Evolutionary conservation across 441 rosid species (phyloP).

Genomic region (Kokia cookei): DNA sequence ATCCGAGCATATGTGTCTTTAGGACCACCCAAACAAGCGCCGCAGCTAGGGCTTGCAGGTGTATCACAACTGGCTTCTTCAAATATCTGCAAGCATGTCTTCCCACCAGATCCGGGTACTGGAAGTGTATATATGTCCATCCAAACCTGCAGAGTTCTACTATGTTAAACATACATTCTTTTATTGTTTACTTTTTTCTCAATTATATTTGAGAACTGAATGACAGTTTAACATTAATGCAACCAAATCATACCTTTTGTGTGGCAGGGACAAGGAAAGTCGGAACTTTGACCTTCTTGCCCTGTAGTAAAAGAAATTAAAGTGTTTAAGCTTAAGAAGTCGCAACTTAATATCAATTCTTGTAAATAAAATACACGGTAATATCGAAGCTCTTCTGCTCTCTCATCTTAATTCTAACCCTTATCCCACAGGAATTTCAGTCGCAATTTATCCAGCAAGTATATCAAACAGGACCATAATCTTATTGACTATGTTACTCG

Average conservation of each 20-base stretch:
- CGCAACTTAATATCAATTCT: neutral
- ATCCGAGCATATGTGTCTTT: conserved; percentile 87
- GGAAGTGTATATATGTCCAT: conserved; percentile 80
- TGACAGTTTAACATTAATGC: neutral
- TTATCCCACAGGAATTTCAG: neutral
- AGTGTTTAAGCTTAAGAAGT: neutral
- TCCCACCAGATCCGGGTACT: conserved; percentile 94
- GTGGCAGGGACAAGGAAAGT: conserved; percentile 98
- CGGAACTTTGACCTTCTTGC: conserved; percentile 88
- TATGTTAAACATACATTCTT: conserved; percentile 1
- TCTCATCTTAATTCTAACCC: neutral
- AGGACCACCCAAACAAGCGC: conserved; percentile 99
- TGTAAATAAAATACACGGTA: neutral
- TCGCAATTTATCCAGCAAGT: neutral
- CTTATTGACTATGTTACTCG: too few species aligned
- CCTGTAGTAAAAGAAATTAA: conserved; percentile 40
- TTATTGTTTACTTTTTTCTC: neutral
- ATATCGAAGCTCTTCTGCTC: neutral
- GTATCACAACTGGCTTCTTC: conserved; percentile 98
- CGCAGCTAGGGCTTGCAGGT: conserved; percentile 93
- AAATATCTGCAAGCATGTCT: conserved; percentile 90
- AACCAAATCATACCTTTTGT: conserved; percentile 48
- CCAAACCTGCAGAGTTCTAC: conserved; percentile 60
- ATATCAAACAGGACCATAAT: too few species aligned
- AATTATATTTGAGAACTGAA: neutral